Percentiles rank a stretch among this genome's conserved stretches.
phyloP scores from a whole-genome alignment of 164 flowering plant genomes.

The Sextonia rubra region DNA sequence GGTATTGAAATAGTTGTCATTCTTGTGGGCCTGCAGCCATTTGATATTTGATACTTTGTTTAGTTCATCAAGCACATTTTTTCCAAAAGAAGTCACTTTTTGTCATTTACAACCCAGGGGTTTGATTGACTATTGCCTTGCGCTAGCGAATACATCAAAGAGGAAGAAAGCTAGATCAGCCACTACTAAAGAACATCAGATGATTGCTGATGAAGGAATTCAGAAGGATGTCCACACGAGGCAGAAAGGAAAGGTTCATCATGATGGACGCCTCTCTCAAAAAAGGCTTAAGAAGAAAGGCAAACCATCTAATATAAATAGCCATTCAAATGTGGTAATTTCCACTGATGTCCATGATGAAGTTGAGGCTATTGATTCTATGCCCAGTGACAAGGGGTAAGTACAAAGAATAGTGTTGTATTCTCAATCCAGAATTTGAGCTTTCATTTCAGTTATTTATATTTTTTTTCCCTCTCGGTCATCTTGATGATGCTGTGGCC shows the following conservation, averaged over 20 bases:
- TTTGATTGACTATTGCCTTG: too few species aligned
- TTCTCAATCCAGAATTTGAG: not conserved
- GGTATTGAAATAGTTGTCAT: too few species aligned
- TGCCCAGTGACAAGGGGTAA: slow-evolving; percentile 29
- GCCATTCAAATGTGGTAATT: slow-evolving; percentile 11
- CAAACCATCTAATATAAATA: slow-evolving; percentile 16
- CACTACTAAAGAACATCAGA: slow-evolving; percentile 11
- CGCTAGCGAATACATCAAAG: too few species aligned
- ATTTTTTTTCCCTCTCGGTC: too few species aligned
- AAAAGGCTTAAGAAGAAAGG: not conserved
- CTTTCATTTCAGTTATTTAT: not conserved
- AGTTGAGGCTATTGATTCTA: slow-evolving; percentile 12
- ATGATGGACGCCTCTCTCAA: not conserved
- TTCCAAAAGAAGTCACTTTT: not conserved
- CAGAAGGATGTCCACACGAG: slow-evolving; percentile 18
- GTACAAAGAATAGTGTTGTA: slow-evolving; percentile 1
- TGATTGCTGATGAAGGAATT: slow-evolving; percentile 11
- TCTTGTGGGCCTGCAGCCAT: too few species aligned
- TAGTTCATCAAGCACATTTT: not conserved
- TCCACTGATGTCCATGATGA: slow-evolving; percentile 11
- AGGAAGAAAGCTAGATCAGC: slow-evolving; percentile 31
- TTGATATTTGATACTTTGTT: not conserved
- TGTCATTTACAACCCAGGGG: slow-evolving; percentile 13
- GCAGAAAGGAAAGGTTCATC: slow-evolving; percentile 12
- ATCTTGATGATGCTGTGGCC: not conserved